Percentiles rank a stretch among this genome's conserved stretches.
phyloP scores from a whole-genome alignment of 2,329 filamentous ascomycete genomes.

The Neofusicoccum sp. region DNA sequence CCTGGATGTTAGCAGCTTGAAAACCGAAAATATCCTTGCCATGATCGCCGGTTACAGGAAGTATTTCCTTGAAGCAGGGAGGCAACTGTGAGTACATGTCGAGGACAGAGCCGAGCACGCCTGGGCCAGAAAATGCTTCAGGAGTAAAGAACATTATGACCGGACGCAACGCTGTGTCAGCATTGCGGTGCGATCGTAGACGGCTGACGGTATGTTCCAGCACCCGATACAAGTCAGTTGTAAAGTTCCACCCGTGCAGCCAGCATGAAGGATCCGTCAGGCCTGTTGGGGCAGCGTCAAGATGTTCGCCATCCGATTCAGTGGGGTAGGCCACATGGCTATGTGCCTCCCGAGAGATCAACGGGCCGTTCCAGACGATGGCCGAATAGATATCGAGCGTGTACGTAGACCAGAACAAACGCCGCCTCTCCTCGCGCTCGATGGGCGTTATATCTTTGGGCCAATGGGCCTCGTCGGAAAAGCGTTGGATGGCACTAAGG shows the following conservation, averaged over 20 bases:
- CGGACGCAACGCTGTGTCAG: not conserved
- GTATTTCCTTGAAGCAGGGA: slow-evolving; percentile 29
- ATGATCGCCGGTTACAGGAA: slow-evolving; percentile 31
- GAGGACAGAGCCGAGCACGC: slow-evolving; percentile 29
- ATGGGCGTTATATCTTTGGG: slow-evolving; percentile 44
- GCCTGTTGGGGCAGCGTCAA: slow-evolving; percentile 25
- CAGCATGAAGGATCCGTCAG: slow-evolving; percentile 38
- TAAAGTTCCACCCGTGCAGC: slow-evolving; percentile 59
- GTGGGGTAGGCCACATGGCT: slow-evolving; percentile 49
- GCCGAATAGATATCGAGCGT: slow-evolving; percentile 55
- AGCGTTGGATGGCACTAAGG: slow-evolving; percentile 47
- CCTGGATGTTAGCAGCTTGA: slow-evolving; percentile 52
- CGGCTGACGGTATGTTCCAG: slow-evolving; percentile 51
- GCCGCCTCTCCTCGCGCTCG: slow-evolving; percentile 50
- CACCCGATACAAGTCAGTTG: slow-evolving; percentile 56
- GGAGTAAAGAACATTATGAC: slow-evolving; percentile 19
- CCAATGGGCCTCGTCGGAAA: slow-evolving; percentile 57
- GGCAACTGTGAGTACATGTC: slow-evolving; percentile 31
- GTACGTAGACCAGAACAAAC: slow-evolving; percentile 58
- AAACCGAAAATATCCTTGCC: slow-evolving; percentile 45
- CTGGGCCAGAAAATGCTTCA: slow-evolving; percentile 24
- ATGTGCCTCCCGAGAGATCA: slow-evolving; percentile 47
- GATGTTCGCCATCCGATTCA: slow-evolving; percentile 49
- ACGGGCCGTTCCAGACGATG: slow-evolving; percentile 52
- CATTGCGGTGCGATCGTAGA: slow-evolving; percentile 23